These are phyloP conservation scores for Butyriboletus regius DNA, from an alignment of 1,284 basidiomycete species.

Conservation along the genomic window DNA sequence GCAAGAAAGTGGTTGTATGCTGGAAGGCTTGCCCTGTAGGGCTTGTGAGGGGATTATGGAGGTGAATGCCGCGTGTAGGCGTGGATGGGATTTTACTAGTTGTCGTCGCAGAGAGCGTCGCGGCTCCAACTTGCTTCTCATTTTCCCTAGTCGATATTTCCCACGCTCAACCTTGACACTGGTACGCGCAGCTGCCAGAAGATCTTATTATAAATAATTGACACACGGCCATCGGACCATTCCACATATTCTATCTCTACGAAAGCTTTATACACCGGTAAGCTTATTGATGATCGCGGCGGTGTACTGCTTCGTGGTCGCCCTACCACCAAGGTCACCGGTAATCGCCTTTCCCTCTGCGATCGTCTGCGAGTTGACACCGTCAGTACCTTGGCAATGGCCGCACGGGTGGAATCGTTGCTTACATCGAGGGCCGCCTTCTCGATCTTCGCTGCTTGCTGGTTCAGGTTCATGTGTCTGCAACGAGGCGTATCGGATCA, in stretches of 20 bases:
- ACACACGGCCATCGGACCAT: slow-evolving; percentile 7
- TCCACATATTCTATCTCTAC: slow-evolving; percentile 5
- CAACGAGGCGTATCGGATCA: slow-evolving; percentile 24
- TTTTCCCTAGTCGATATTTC: slow-evolving; percentile 26
- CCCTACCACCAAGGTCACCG: slow-evolving; percentile 85
- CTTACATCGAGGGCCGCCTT: slow-evolving; percentile 78
- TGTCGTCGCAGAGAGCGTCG: slow-evolving; percentile 37
- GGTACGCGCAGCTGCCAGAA: slow-evolving; percentile 7
- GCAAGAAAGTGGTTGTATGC: slow-evolving; percentile 40
- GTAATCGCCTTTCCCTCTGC: slow-evolving; percentile 91
- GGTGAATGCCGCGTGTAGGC: slow-evolving; percentile 55
- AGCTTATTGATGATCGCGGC: slow-evolving; percentile 78
- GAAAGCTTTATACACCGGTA: slow-evolving; percentile 33
- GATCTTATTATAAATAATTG: slow-evolving; percentile 6
- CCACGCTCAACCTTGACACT: slow-evolving; percentile 15
- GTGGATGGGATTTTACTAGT: slow-evolving; percentile 41
- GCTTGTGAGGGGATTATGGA: slow-evolving; percentile 64
- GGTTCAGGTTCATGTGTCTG: slow-evolving; percentile 89
- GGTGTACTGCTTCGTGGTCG: slow-evolving; percentile 83
- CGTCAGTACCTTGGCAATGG: slow-evolving; percentile 15
- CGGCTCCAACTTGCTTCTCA: neutral
- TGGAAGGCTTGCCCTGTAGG: slow-evolving; percentile 76
- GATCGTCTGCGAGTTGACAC: slow-evolving; percentile 61
- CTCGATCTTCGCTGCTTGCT: slow-evolving; percentile 86
- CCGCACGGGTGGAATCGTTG: slow-evolving; percentile 19